Evolutionary conservation across 1,284 basidiomycete genomes (phyloP).

Genomic region (Sphagnurus paluster): DNA sequence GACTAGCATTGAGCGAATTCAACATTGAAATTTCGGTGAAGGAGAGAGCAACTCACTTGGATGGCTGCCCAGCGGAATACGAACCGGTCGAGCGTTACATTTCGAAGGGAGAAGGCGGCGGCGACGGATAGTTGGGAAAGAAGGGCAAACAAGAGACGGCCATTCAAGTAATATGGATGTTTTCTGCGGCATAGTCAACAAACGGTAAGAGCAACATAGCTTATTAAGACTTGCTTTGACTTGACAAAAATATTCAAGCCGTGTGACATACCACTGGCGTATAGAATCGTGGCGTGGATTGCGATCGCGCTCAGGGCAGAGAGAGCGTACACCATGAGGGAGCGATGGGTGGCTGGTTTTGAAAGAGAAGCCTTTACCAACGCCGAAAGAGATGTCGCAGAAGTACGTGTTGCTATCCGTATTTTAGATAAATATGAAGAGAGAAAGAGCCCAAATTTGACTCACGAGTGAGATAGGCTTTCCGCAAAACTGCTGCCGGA

Average conservation of each 20-base stretch:
- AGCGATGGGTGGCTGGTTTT: conserved; percentile 44
- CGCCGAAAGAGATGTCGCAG: conserved; percentile 52
- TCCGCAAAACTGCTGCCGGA: conserved; percentile 55
- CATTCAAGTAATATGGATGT: conserved; percentile 70
- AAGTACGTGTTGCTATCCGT: conserved; percentile 42
- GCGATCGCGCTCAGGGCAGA: conserved; percentile 43
- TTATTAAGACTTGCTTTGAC: conserved; percentile 49
- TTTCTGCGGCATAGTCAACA: conserved; percentile 43
- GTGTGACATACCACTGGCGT: conserved; percentile 30
- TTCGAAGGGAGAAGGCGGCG: conserved; percentile 48
- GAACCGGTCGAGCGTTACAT: conserved; percentile 58
- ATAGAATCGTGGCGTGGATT: conserved; percentile 41
- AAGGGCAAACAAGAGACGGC: conserved; percentile 58
- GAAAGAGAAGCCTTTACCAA: conserved; percentile 45
- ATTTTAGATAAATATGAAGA: background rate
- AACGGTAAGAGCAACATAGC: background rate
- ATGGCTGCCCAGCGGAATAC: conserved; percentile 45
- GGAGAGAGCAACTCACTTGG: conserved; percentile 13
- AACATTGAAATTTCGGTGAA: conserved; percentile 1
- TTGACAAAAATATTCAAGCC: conserved; percentile 56
- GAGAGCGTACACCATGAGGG: conserved; percentile 41
- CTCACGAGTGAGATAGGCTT: conserved; percentile 55
- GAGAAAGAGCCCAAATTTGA: conserved; percentile 7
- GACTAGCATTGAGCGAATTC: conserved; percentile 6
- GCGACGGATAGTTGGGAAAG: conserved; percentile 51